These are phyloP conservation scores for Colletotrichum godetiae DNA, from an alignment of 2,329 filamentous ascomycete genomes.

Conservation along the genomic window DNA sequence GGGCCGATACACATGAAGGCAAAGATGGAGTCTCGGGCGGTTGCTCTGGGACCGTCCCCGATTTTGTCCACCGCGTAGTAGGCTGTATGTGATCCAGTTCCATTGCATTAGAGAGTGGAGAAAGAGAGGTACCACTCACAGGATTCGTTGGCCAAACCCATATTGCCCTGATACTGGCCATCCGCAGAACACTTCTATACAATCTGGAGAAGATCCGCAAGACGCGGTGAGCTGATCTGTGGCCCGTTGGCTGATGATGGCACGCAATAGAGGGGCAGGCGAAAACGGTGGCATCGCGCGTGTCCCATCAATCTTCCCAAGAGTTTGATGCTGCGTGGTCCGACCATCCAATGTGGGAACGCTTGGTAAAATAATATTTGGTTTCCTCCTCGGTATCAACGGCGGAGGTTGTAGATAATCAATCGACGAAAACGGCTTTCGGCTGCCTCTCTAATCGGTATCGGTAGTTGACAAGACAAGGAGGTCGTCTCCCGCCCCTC, in stretches of 20 bases:
- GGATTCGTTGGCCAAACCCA: constrained; percentile 62
- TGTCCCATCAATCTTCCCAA: neutral
- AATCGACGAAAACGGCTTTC: neutral
- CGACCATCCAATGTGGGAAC: neutral
- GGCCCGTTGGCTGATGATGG: constrained; percentile 1
- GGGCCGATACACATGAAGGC: neutral
- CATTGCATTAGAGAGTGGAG: neutral
- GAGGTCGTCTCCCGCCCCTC: neutral
- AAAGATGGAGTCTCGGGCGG: neutral
- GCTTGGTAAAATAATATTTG: neutral
- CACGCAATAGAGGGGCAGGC: constrained; percentile 1
- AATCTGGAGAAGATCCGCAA: constrained; percentile 23
- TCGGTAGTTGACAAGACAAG: neutral
- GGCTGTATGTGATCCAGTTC: neutral
- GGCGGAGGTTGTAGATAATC: neutral
- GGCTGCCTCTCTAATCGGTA: neutral
- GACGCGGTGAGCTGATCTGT: constrained; percentile 5
- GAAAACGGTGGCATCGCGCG: neutral
- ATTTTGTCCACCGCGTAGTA: neutral
- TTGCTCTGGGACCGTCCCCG: neutral
- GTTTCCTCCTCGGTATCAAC: neutral
- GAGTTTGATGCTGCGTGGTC: neutral
- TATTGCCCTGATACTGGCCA: constrained; percentile 70
- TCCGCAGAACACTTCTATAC: constrained; percentile 62
- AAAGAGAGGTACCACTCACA: constrained; percentile 51